Evolutionary conservation across 805 yeast genomes (phyloP).

Genomic region (Metschnikowia santaceciliae): DNA sequence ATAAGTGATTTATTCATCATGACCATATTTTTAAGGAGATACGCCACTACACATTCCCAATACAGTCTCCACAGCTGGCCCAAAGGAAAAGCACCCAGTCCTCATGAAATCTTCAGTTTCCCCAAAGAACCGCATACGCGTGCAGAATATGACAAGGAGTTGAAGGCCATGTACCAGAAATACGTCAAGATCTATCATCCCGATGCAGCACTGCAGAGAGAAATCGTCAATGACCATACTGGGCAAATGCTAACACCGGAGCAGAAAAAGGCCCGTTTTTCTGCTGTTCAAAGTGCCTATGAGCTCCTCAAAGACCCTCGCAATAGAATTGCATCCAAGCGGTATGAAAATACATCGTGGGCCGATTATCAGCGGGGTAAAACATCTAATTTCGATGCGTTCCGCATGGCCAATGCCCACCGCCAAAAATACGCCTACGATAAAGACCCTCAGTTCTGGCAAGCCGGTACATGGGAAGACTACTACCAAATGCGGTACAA

Average conservation of each 20-base stretch:
- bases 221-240: slow-evolving; percentile 20
- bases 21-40: slow-evolving; percentile 10
- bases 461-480: slow-evolving; percentile 65
- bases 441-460: slow-evolving; percentile 48
- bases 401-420: slow-evolving; percentile 36
- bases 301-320: slow-evolving; percentile 52
- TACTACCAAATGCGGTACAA: slow-evolving; percentile 43
- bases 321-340: slow-evolving; percentile 32
- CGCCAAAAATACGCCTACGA: slow-evolving; percentile 29
- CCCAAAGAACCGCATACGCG: slow-evolving; percentile 35
- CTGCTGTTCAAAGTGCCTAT: slow-evolving; percentile 33
- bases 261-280: slow-evolving; percentile 31
- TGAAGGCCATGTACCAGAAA: slow-evolving; percentile 30
- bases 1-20: no score
- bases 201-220: slow-evolving; percentile 43
- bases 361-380: slow-evolving; percentile 21
- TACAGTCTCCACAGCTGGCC: slow-evolving; percentile 55
- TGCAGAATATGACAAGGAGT: slow-evolving; percentile 47
- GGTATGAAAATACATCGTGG: slow-evolving; percentile 27
- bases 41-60: slow-evolving; percentile 25
- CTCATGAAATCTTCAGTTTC: slow-evolving; percentile 58
- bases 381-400: slow-evolving; percentile 29
- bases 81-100: slow-evolving; percentile 49
- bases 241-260: slow-evolving; percentile 29
- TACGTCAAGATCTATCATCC: slow-evolving; percentile 80